A percentile compares a stretch with the other conserved stretches of the same genome.
Conservation (phyloP, 345 rosid species). For the Bruguiera sexangula region DNA sequence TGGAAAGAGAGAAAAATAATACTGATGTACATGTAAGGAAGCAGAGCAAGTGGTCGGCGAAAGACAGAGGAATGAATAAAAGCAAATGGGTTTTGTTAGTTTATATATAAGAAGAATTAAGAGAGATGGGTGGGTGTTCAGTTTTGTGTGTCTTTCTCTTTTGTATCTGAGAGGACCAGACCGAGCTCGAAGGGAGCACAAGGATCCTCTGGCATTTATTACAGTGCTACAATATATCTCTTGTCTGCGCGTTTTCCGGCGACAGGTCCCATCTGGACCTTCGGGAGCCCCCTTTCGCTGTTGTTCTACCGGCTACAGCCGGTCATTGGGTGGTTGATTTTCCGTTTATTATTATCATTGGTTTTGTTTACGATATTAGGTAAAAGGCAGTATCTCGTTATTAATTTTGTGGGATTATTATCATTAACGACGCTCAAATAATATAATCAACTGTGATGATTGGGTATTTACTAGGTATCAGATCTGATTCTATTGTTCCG, state of each 20-base stretch:
- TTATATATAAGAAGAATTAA: conserved; percentile 10
- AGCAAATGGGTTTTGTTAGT: conserved; percentile 14
- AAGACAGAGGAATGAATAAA: conserved; percentile 12
- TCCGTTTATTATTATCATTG: not conserved
- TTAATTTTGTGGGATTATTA: not conserved
- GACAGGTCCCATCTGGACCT: conserved; percentile 20
- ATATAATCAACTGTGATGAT: conserved; percentile 15
- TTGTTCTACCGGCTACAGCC: conserved; percentile 13
- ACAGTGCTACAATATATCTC: conserved; percentile 8
- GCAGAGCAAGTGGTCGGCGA: conserved; percentile 16
- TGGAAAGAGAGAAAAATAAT: not conserved
- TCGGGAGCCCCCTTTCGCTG: not conserved
- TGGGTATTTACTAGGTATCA: conserved; percentile 3
- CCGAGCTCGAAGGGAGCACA: conserved; percentile 1
- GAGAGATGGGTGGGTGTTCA: not conserved
- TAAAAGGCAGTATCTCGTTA: not conserved
- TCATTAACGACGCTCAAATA: conserved; percentile 8
- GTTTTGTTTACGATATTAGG: not conserved
- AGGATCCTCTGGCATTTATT: conserved; percentile 22
- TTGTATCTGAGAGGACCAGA: not conserved
- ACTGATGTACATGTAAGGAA: conserved; percentile 9
- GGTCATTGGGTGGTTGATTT: conserved; percentile 6
- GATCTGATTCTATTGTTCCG: not conserved
- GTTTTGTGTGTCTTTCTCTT: not conserved
- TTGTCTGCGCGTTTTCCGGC: conserved; percentile 23